Percentiles rank a stretch among this genome's conserved stretches.
Evolutionary conservation across 1,284 basidiomycete species (phyloP).

Genomic region (Moesziomyces globuligerus): DNA sequence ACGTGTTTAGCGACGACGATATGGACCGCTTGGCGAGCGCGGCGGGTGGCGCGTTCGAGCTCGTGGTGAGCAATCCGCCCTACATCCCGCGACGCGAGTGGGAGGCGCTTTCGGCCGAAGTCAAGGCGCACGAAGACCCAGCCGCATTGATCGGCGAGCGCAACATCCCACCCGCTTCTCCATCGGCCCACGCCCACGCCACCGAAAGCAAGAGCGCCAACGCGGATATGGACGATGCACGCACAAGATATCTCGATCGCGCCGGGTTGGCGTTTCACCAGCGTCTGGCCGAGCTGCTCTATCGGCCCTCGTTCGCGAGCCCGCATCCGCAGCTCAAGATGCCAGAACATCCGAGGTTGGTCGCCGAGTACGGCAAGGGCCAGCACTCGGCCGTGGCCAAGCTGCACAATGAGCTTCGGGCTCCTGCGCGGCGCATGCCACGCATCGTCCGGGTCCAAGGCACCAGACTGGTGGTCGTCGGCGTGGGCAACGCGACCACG

Average conservation of each 20-base stretch:
- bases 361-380: conserved; percentile 45
- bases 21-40: conserved; percentile 11
- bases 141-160: conserved; percentile 40
- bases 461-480: conserved; percentile 26
- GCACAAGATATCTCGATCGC: conserved; percentile 16
- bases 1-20: conserved; percentile 20
- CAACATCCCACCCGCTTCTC: background rate
- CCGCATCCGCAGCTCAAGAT: background rate
- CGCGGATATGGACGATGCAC: too few species aligned
- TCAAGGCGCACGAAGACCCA: conserved; percentile 38
- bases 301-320: conserved; percentile 15
- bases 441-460: conserved; percentile 2
- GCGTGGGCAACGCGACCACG: conserved; percentile 35
- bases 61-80: conserved; percentile 41
- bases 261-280: conserved; percentile 27
- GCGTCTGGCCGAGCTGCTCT: conserved; percentile 21
- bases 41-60: conserved; percentile 27
- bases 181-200: too few species aligned
- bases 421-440: conserved; percentile 16
- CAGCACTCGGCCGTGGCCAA: conserved; percentile 21
- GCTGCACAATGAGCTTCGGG: conserved; percentile 6
- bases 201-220: too few species aligned
- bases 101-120: conserved; percentile 9
- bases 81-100: conserved; percentile 42
- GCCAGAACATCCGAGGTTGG: conserved; percentile 7